These are phyloP conservation scores for Spizellomyces punctatus DNA, from an alignment of 192 early-diverging fungal species.

Conservation along the genomic window DNA sequence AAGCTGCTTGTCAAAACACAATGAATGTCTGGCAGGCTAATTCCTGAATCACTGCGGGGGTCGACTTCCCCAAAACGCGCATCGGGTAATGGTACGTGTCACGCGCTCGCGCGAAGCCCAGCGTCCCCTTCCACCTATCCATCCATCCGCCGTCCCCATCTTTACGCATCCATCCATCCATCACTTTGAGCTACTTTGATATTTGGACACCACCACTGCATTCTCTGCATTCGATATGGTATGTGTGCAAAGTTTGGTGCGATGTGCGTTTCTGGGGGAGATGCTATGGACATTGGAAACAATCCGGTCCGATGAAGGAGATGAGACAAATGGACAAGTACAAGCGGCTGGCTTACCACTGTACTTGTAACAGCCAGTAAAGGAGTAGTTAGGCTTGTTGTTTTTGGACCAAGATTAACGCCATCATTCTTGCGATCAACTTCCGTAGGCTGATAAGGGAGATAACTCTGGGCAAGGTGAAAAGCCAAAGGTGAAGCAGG, in stretches of 20 bases:
- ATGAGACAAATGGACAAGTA: neutral
- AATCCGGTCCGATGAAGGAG: neutral
- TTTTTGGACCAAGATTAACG: neutral
- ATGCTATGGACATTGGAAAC: neutral
- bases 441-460: neutral
- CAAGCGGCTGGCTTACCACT: neutral
- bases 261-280: neutral
- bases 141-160: slow-evolving; percentile 18
- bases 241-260: slow-evolving; percentile 4
- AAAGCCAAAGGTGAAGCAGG: slow-evolving; percentile 31
- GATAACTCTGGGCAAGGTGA: slow-evolving; percentile 8
- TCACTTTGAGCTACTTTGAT: neutral
- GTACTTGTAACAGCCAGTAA: neutral
- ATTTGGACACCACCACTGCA: neutral
- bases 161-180: slow-evolving; percentile 32
- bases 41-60: neutral
- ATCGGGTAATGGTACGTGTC: neutral
- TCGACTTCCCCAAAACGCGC: neutral
- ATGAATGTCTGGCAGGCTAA: neutral
- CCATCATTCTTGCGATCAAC: neutral
- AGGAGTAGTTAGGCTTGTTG: neutral
- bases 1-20: neutral
- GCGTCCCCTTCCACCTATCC: neutral
- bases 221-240: slow-evolving; percentile 10
- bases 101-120: neutral